These are phyloP conservation scores for Fusarium oligoseptatum DNA, from an alignment of 2,329 filamentous ascomycete species.

Conservation along the genomic window DNA sequence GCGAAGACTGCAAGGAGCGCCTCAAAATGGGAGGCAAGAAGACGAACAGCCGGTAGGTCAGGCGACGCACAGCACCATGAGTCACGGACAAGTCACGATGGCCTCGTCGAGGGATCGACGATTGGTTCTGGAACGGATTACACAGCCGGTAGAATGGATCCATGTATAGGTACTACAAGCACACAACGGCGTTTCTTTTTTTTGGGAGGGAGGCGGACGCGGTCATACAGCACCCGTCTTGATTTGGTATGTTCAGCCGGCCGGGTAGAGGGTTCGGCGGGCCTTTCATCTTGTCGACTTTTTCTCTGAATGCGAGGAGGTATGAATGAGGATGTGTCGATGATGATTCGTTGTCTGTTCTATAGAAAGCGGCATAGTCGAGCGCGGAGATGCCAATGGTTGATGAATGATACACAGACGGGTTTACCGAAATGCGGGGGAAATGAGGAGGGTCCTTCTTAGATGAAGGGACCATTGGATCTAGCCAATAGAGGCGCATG, in stretches of 20 bases:
- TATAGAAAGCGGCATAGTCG: conserved; percentile 28
- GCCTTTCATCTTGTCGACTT: conserved; percentile 7
- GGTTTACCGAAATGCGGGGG: conserved; percentile 36
- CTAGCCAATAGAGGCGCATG: conserved; percentile 31
- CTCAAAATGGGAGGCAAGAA: conserved; percentile 70
- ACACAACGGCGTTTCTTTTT: conserved; percentile 41
- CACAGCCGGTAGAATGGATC: conserved; percentile 26
- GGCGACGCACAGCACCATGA: conserved; percentile 14
- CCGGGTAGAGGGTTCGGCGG: not conserved
- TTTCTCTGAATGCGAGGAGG: conserved; percentile 11
- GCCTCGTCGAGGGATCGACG: conserved; percentile 22
- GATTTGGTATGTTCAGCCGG: conserved; percentile 25
- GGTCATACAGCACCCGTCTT: conserved; percentile 32
- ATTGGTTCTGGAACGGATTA: conserved; percentile 30
- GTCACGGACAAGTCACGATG: conserved; percentile 31
- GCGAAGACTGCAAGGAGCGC: conserved; percentile 80
- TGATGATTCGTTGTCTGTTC: conserved; percentile 19
- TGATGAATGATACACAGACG: conserved; percentile 15
- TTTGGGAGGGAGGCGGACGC: conserved; percentile 20
- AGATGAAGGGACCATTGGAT: conserved; percentile 30
- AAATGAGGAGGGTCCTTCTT: conserved; percentile 26
- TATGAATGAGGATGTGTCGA: conserved; percentile 13
- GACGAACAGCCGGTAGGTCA: conserved; percentile 58
- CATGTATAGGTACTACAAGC: conserved; percentile 39
- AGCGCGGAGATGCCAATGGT: conserved; percentile 11